Base-by-base conservation (phyloP, 1,284 basidiomycete genomes). In the Schizopora paradoxa region DNA sequence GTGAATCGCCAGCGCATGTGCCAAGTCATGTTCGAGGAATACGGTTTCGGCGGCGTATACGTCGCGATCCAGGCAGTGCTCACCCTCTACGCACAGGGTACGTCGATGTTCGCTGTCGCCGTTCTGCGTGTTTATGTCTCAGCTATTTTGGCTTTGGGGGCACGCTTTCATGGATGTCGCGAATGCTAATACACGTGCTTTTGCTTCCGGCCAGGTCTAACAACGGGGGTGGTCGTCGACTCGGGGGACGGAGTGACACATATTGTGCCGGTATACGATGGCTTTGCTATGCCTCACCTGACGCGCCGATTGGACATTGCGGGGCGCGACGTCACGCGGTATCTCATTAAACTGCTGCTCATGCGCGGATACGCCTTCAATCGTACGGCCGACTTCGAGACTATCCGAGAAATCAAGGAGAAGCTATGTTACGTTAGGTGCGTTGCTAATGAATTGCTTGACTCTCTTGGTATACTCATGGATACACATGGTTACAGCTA, bases 331-430 rank as follows among this genome's bases (percentile, higher is more conserved):
- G 94, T 99, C 42, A 99, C 96, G 32, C 83, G 93, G 55, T 99
- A 99, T 68, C 74, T 99, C 61, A 99, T 99, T 80, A 99, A 99
- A 72, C 79, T 99, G 8, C 75, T 99, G 6, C 80, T 98, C 55
- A 94, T 98, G 91, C 84, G 95, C 23, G 96, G 96, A 14, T 99
- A 99, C 65, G 96, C 96, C 0, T 99, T 99, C 76, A 99, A 99
- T 68, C 82, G 96, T 39, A 99, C 96, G 4, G 96, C 95, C 40
- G 96, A 99, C 69, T 99, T 99, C 60, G 96, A 99, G 71, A 99
- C 96, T 3, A 94, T 99, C 14, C 74, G 94, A 23, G 91, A 95
- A 66, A 98, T 99, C 72, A 99, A 99, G 70, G 95, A 99, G 76
- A 95, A 94, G 66, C 68, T 98, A 29, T 99, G 94, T 69, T 99